Conservation (phyloP, 2,329 filamentous ascomycete genomes). For the Chrysoporthe deuterocubensis region DNA sequence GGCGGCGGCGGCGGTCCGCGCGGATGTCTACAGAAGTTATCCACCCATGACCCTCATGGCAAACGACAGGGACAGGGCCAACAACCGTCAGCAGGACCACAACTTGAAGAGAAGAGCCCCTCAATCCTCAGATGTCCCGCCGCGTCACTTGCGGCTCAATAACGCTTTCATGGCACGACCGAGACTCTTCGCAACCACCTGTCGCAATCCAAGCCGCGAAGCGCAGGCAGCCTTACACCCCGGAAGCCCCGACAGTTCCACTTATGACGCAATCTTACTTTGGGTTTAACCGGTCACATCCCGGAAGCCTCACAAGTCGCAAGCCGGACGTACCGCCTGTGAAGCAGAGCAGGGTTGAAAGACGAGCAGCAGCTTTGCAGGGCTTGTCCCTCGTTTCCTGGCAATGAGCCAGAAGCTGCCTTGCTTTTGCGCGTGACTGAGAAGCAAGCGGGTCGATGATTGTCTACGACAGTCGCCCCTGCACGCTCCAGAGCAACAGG, state of each 20-base stretch:
- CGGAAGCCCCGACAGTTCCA: slow-evolving; percentile 16
- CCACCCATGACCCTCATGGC: slow-evolving; percentile 8
- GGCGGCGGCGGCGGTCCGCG: slow-evolving; percentile 21
- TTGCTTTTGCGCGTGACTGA: background rate
- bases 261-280: slow-evolving; percentile 26
- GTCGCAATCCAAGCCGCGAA: background rate
- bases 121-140: background rate
- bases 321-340: background rate
- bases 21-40: slow-evolving; percentile 17
- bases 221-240: background rate
- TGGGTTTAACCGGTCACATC: slow-evolving; percentile 7
- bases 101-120: background rate
- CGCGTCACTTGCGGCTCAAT: slow-evolving; percentile 17
- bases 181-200: background rate
- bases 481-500: background rate
- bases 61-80: slow-evolving; percentile 8
- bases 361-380: background rate
- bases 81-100: background rate
- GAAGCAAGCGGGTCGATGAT: background rate
- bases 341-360: slow-evolving; percentile 2
- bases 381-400: slow-evolving; percentile 1
- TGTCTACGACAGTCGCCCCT: slow-evolving; percentile 6
- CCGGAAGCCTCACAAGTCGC: background rate
- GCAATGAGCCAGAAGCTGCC: background rate
- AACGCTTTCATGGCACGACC: background rate